These are phyloP conservation scores for Monilinia fructicola DNA, from an alignment of 2,329 filamentous ascomycete species.

Conservation along the genomic window DNA sequence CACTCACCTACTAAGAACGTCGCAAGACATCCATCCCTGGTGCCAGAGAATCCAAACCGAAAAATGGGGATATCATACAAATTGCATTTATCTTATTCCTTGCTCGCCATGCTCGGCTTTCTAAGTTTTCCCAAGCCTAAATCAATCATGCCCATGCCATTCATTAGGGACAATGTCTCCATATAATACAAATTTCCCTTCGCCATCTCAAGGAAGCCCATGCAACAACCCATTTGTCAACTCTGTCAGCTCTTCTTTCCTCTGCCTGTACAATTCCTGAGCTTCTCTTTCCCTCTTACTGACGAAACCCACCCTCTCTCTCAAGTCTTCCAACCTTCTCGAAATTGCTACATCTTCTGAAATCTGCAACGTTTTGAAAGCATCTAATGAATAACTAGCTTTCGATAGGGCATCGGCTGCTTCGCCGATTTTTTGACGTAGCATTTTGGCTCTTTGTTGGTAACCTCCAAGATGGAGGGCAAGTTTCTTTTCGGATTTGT, in stretches of 20 bases:
- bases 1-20: neutral
- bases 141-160: constrained; percentile 2
- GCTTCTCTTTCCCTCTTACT: constrained; percentile 83
- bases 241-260: constrained; percentile 73
- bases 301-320: constrained; percentile 81
- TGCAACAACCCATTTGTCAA: constrained; percentile 46
- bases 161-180: neutral
- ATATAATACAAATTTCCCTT: constrained; percentile 17
- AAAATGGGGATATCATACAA: constrained; percentile 6
- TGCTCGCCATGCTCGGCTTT: neutral
- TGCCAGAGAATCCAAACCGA: neutral
- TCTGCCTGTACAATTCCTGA: constrained; percentile 77
- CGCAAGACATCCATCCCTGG: neutral
- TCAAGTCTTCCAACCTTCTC: constrained; percentile 68
- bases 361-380: constrained; percentile 72
- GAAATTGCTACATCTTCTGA: constrained; percentile 76
- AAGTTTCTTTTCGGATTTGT: constrained; percentile 94
- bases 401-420: constrained; percentile 73
- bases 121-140: neutral
- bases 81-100: neutral
- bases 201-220: constrained; percentile 22
- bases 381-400: constrained; percentile 68
- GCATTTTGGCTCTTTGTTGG: constrained; percentile 76
- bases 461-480: constrained; percentile 84
- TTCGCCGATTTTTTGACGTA: constrained; percentile 76